Evolutionary conservation across 2,329 filamentous ascomycete genomes (phyloP).

Genomic region (Cladosporium phlei): DNA sequence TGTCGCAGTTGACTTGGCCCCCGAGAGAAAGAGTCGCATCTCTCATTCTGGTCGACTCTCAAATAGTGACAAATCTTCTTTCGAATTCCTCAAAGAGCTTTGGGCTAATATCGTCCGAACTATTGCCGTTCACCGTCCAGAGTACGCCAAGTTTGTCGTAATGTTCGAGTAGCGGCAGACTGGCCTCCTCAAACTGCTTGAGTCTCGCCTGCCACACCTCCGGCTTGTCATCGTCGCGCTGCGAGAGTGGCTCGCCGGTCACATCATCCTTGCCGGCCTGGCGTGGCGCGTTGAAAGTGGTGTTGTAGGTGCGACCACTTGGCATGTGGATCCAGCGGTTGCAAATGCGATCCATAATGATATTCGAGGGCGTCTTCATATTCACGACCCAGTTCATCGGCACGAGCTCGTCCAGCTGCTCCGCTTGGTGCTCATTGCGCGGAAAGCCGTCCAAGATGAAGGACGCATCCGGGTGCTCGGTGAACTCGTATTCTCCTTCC

Average conservation of each 20-base stretch:
- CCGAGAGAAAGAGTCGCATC: too few relatives aligned
- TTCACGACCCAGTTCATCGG: slow-evolving; percentile 95
- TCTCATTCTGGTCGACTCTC: too few relatives aligned
- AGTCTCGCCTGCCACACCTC: slow-evolving; percentile 79
- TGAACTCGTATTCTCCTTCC: slow-evolving; percentile 41
- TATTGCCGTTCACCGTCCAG: slow-evolving; percentile 81
- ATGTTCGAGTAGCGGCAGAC: slow-evolving; percentile 77
- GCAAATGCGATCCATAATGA: slow-evolving; percentile 84
- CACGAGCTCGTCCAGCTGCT: slow-evolving; percentile 70
- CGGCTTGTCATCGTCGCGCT: slow-evolving; percentile 80
- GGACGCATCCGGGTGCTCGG: slow-evolving; percentile 71
- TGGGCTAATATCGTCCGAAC: slow-evolving; percentile 93
- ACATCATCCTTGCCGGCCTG: slow-evolving; percentile 79
- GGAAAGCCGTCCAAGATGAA: slow-evolving; percentile 97
- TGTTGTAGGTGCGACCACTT: slow-evolving; percentile 92
- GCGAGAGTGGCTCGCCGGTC: slow-evolving; percentile 79
- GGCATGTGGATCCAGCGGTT: slow-evolving; percentile 91
- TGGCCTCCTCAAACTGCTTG: slow-evolving; percentile 81
- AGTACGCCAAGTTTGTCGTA: slow-evolving; percentile 80
- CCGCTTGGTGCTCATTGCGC: slow-evolving; percentile 75
- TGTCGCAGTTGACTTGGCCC: too few relatives aligned
- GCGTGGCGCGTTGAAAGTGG: slow-evolving; percentile 80
- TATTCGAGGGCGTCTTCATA: slow-evolving; percentile 75
- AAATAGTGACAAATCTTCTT: slow-evolving; percentile 67
- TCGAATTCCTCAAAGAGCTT: slow-evolving; percentile 79